Evolutionary conservation across 257 asterid species (phyloP).

Genomic region (Solanum rostratum): DNA sequence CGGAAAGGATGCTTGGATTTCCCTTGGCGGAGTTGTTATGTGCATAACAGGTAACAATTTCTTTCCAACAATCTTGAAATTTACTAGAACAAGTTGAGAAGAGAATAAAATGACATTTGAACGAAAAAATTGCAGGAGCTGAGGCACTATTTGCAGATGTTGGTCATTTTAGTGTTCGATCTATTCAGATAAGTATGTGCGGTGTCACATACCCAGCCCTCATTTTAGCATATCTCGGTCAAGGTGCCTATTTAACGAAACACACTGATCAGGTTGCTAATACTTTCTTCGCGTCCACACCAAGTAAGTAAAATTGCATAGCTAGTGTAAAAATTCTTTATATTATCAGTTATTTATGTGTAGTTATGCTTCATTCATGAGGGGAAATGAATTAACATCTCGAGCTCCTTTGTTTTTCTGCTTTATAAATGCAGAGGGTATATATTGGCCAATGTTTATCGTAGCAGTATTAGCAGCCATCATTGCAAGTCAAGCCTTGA

Average conservation of each 20-base stretch:
- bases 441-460: conserved; percentile 56
- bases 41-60: conserved; percentile 40
- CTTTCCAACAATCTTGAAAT: background rate
- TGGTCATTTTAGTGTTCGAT: conserved; percentile 49
- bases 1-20: conserved; percentile 49
- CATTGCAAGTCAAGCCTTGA: conserved; percentile 57
- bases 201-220: conserved; percentile 33
- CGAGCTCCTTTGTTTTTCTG: background rate
- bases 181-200: conserved; percentile 48
- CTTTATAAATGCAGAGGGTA: conserved; percentile 9
- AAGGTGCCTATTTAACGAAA: conserved; percentile 39
- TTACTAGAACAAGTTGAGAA: background rate
- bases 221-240: conserved; percentile 43
- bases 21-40: conserved; percentile 63
- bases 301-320: conserved; percentile 12
- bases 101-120: background rate
- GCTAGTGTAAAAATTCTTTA: background rate
- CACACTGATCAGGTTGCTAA: conserved; percentile 9
- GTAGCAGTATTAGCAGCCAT: conserved; percentile 34
- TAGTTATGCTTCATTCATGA: background rate
- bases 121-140: conserved; percentile 23
- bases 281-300: conserved; percentile 38
- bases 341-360: background rate
- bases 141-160: conserved; percentile 71
- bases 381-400: background rate